Evolutionary conservation across 441 rosid genomes (phyloP).

Genomic region (Isatis lusitanica): DNA sequence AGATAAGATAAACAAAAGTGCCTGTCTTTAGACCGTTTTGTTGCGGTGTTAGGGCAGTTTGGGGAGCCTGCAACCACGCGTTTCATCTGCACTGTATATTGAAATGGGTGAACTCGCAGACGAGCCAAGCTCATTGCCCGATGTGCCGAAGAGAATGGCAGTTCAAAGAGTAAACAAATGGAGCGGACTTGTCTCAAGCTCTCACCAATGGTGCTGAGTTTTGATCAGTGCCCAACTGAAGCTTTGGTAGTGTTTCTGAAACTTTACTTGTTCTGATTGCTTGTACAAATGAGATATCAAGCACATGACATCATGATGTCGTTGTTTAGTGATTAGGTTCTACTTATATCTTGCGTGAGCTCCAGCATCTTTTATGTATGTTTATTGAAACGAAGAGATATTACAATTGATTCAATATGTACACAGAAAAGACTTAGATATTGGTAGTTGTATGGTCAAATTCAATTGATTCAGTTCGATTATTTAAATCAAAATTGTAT

Average conservation of each 20-base stretch:
- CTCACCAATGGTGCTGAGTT: neutral
- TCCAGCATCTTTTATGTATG: neutral
- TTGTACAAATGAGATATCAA: neutral
- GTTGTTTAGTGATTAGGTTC: neutral
- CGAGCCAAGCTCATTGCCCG: slow-evolving; percentile 81
- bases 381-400: neutral
- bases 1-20: neutral
- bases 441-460: neutral
- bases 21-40: neutral
- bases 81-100: slow-evolving; percentile 91
- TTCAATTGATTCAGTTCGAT: neutral
- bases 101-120: slow-evolving; percentile 87
- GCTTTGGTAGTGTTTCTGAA: neutral
- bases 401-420: neutral
- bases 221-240: neutral
- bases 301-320: neutral
- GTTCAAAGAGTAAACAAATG: slow-evolving; percentile 55
- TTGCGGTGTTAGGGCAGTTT: slow-evolving; percentile 46
- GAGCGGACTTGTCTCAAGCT: neutral
- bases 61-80: slow-evolving; percentile 88
- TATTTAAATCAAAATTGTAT: neutral
- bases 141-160: slow-evolving; percentile 92
- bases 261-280: neutral
- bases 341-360: neutral
- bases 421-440: neutral